phyloP scores from a whole-genome alignment of 208 protist species.

The Wallacemonas sp. region DNA sequence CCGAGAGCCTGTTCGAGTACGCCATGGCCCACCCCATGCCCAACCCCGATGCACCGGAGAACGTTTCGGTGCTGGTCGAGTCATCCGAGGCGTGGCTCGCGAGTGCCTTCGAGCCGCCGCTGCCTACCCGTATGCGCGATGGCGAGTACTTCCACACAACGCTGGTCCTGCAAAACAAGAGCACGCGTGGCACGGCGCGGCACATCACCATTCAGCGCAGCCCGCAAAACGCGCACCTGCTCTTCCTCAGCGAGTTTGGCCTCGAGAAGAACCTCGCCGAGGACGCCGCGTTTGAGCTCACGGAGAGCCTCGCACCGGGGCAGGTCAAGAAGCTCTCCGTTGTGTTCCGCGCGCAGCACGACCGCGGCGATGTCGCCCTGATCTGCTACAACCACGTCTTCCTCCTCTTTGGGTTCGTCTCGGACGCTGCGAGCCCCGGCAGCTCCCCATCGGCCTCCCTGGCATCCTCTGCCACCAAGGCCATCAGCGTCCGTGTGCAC shows the following conservation, averaged over 20 bases:
- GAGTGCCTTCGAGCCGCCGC: conserved; percentile 49
- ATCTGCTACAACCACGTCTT: conserved; percentile 62
- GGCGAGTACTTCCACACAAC: conserved; percentile 76
- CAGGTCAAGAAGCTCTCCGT: conserved; percentile 43
- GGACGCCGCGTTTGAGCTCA: conserved; percentile 47
- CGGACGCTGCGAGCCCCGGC: conserved; percentile 11
- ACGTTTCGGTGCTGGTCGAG: conserved; percentile 65
- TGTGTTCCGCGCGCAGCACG: conserved; percentile 63
- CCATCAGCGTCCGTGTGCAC: conserved; percentile 52
- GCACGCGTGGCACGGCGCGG: conserved; percentile 47
- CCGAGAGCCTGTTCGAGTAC: conserved; percentile 68
- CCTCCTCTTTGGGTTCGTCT: conserved; percentile 62
- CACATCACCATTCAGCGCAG: conserved; percentile 78
- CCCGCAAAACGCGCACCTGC: conserved; percentile 57
- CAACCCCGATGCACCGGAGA: conserved; percentile 54
- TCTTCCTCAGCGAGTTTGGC: conserved; percentile 63
- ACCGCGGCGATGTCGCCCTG: conserved; percentile 38
- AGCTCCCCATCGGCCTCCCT: background rate
- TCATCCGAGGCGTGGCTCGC: conserved; percentile 64
- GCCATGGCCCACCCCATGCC: conserved; percentile 71
- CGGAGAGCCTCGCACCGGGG: conserved; percentile 44
- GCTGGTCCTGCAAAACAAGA: conserved; percentile 65
- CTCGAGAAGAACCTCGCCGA: conserved; percentile 44
- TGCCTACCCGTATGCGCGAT: conserved; percentile 69
- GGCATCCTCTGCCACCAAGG: background rate